Percentiles rank a stretch among this genome's conserved stretches.
These are phyloP conservation scores for Pseudogymnoascus sp. DNA, from an alignment of 2,329 filamentous ascomycete species.

Conservation along the genomic window DNA sequence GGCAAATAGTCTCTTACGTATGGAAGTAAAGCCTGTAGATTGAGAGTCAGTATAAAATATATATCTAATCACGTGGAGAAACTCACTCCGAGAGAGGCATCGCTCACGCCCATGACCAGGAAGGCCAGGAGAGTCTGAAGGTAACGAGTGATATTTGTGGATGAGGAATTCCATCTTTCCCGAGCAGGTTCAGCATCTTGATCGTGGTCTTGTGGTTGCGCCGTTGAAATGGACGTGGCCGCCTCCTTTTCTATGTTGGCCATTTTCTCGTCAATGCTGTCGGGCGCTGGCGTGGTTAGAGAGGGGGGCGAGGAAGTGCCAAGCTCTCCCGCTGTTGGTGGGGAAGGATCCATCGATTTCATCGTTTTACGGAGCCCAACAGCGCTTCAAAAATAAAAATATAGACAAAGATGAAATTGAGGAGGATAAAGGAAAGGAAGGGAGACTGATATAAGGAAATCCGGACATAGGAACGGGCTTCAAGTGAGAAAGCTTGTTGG, in stretches of 20 bases:
- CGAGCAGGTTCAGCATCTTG: slow-evolving; percentile 19
- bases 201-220: neutral
- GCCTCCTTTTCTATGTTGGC: neutral
- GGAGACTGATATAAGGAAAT: neutral
- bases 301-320: slow-evolving; percentile 5
- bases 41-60: slow-evolving; percentile 18
- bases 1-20: slow-evolving; percentile 29
- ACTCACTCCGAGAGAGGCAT: slow-evolving; percentile 58
- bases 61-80: slow-evolving; percentile 27
- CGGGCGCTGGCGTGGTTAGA: neutral
- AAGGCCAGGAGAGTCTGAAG: slow-evolving; percentile 56
- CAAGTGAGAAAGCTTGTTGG: slow-evolving; percentile 3
- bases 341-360: neutral
- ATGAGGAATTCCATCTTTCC: slow-evolving; percentile 60
- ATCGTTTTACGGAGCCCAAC: neutral
- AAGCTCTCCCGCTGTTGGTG: neutral
- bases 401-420: neutral
- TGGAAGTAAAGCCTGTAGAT: slow-evolving; percentile 40
- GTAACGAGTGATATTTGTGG: slow-evolving; percentile 52
- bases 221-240: neutral
- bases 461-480: neutral
- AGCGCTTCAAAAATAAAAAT: neutral
- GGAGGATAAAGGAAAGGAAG: neutral
- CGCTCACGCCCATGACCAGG: slow-evolving; percentile 62
- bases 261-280: slow-evolving; percentile 1